Conservation (phyloP, 768 basidiomycete genomes). For the Xanthoconium stramineum region DNA sequence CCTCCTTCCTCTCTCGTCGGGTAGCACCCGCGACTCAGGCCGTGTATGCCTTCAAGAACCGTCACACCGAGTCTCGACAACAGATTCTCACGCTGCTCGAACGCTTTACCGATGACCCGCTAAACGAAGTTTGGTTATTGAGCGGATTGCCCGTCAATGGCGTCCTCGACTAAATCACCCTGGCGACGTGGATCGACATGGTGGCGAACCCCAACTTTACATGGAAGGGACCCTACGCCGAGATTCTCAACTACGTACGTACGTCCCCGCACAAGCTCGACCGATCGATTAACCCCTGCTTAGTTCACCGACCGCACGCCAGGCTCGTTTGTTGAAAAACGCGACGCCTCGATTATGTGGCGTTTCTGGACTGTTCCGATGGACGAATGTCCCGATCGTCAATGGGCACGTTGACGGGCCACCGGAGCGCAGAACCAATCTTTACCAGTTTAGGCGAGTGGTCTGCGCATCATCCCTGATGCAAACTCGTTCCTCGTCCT, state of each 20-base stretch:
- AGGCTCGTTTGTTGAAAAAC: constrained; percentile 79
- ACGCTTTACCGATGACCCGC: constrained; percentile 55
- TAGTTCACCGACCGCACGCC: constrained; percentile 90
- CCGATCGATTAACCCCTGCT: background rate
- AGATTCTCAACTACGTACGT: constrained; percentile 81
- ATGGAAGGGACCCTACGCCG: constrained; percentile 79
- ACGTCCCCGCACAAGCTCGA: background rate
- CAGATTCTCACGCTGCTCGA: constrained; percentile 48
- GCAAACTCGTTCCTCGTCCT: constrained; percentile 77
- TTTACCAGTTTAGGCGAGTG: constrained; percentile 85
- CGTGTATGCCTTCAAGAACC: constrained; percentile 39
- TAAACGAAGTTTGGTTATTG: constrained; percentile 80
- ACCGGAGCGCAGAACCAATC: constrained; percentile 92
- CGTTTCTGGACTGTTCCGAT: constrained; percentile 67
- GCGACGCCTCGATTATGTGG: constrained; percentile 81
- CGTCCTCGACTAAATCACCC: too few relatives aligned
- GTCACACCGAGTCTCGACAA: constrained; percentile 38
- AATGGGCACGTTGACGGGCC: constrained; percentile 84
- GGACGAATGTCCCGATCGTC: constrained; percentile 54
- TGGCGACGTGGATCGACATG: constrained; percentile 74
- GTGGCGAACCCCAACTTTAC: constrained; percentile 73
- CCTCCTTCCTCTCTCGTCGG: too few relatives aligned
- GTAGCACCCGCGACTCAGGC: constrained; percentile 57
- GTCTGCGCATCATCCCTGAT: constrained; percentile 79
- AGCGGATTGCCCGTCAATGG: constrained; percentile 73